phyloP scores from a whole-genome alignment of 306 rosid species.

The Quercus dentata region DNA sequence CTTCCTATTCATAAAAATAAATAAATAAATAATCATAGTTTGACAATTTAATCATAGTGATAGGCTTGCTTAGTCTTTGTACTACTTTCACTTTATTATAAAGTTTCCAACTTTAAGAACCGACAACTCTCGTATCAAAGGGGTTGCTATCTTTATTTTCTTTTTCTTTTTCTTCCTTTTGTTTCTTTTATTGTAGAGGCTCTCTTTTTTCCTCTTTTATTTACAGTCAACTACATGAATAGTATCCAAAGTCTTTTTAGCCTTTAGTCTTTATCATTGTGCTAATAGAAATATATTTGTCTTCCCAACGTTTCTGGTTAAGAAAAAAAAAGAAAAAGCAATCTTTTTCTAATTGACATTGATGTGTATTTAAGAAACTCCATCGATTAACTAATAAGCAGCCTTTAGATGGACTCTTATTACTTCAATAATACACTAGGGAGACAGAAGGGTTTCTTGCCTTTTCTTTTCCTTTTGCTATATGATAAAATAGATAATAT shows the following conservation, averaged over 20 bases:
- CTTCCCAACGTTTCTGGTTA: too few relatives aligned
- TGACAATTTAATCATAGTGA: conserved; percentile 1
- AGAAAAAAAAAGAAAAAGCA: too few relatives aligned
- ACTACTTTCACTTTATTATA: neutral
- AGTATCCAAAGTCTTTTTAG: neutral
- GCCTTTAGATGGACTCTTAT: too few relatives aligned
- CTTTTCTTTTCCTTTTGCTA: too few relatives aligned
- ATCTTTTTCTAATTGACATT: neutral
- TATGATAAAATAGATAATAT: too few relatives aligned
- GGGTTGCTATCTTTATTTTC: neutral
- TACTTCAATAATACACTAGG: too few relatives aligned
- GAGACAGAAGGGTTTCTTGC: too few relatives aligned
- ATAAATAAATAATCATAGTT: neutral
- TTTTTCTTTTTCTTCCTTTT: neutral
- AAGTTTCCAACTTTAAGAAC: neutral
- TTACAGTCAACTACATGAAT: neutral
- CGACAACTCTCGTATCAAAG: neutral
- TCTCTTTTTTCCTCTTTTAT: neutral
- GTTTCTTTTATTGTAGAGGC: neutral
- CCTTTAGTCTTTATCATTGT: neutral
- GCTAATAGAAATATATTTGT: neutral
- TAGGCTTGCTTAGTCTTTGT: conserved; percentile 5
- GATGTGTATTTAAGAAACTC: neutral
- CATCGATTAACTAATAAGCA: too few relatives aligned
- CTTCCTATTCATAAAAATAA: neutral